Base-by-base conservation (phyloP, 495 filamentous ascomycete species). In the Elaphomyces granulatus region DNA sequence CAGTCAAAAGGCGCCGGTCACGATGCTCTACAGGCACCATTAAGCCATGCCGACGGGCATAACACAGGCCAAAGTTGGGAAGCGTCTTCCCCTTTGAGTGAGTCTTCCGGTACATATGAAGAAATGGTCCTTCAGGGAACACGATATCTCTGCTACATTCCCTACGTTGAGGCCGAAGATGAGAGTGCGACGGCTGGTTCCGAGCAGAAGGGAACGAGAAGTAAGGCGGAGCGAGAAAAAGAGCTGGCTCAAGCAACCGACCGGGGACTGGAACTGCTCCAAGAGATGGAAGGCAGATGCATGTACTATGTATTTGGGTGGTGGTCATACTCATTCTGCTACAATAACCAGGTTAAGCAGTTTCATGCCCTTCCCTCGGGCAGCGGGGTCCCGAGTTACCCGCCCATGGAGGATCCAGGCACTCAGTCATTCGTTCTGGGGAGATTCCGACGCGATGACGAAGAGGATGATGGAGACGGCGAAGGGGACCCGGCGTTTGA, bases 271-370 rank as follows among this genome's bases (percentile, higher is more conserved):
- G 85, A 95, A 53, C 70, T 96, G n/a, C 72, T 98, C 28, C 70
- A 76, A 49, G 86, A 80, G 20, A 80, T 98, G 56, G 75, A 95
- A 28, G 86, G 81, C 7, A 68, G 74, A 31, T 98, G 90, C 63
- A 71, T 98, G 45, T 94, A 93, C 61, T 94, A 81, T 58, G 69
- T 85, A 34, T 80, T 74, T 1, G 90, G 88, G 2, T 98, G 90
- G 90, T 98, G 90, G 90, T 86, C 80, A 40, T 98, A 98, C 56
- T 79, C 75, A 21, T 96, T 94, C 62, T 98, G 90, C 64, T 94
- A 95, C 63, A 81, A 82, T 51, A 68, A 74, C 32, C 75, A 83
- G 40, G 78, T 98, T 21, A 82, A 81, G 45, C 90, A 98, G 55
- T 98, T 94, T 59, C 90, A 96, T 60, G 83, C 82, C 38, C 63